Base-by-base conservation (phyloP, 352 stramenopile species). In the Globisporangium viniferum region DNA sequence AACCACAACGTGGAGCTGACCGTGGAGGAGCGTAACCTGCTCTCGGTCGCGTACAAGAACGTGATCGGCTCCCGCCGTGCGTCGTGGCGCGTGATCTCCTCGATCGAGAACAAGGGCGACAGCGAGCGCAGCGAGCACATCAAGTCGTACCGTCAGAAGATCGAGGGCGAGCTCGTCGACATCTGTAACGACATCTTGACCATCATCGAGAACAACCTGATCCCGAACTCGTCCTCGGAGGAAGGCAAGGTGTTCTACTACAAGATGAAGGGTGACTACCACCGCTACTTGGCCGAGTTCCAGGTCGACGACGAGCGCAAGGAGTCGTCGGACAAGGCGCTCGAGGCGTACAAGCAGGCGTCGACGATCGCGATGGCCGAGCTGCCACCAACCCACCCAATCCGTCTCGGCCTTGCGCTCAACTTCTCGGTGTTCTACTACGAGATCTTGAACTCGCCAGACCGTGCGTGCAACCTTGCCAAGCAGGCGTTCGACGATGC, bases 211-310 rank as follows among this genome's bases (percentile, higher is more conserved):
- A 99, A 98, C 76, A 80, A 94, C 57, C 66, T 97, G 61, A 99
- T 99, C 77, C 97, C 98, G 22, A 99, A 99, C 75, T 94, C 89
- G 73, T 97, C 98, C 74, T 97, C 98, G 7, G 97, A 99, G 63
- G 97, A 99, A 76, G 97, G 93, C 54, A 98, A 98, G 72, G 93
- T 99, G 63, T 97, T 99, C 80, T 99, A 99, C 92, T 99, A 99
- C 94, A 99, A 99, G 94, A 99, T 99, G 96, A 99, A 99, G 89
- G 98, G 97, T 62, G 98, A 99, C 86, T 99, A 99, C 91, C 95
- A 99, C 89, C 96, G 98, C 72, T 99, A 99, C 84, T 82, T 99
- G 76, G 98, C 97, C 63, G 97, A 99, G 89, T 97, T 97, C 83
- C 99, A 99, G 88, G 98, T 98, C 67, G 97, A 99, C 79, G 97